These are phyloP conservation scores for Stipa capillata DNA, from an alignment of 176 grass and related monocot species.

Conservation along the genomic window DNA sequence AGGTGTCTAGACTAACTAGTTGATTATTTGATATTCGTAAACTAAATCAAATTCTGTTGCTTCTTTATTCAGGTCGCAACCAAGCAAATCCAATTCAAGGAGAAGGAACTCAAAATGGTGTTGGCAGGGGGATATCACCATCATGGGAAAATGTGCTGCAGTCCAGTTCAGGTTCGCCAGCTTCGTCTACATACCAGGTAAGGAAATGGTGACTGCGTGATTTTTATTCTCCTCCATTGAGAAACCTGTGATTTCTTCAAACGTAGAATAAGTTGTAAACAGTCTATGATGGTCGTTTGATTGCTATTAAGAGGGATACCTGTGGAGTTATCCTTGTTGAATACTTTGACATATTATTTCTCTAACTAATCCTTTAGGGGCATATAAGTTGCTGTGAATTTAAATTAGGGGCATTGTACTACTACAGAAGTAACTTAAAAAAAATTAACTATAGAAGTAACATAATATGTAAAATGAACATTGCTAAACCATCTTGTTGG, in stretches of 20 bases:
- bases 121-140: conserved; percentile 36
- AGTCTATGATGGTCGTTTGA: neutral
- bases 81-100: conserved; percentile 33
- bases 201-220: neutral
- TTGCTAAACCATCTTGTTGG: neutral
- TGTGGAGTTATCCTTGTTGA: neutral
- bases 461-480: neutral
- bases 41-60: neutral
- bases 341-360: neutral
- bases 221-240: neutral
- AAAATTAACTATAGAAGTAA: no score
- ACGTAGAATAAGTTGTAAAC: neutral
- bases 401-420: neutral
- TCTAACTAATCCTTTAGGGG: neutral
- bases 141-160: conserved; percentile 93
- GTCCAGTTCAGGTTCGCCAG: conserved; percentile 38
- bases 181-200: conserved; percentile 48
- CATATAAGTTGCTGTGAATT: neutral
- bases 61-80: conserved; percentile 40
- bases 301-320: neutral
- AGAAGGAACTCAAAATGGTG: conserved; percentile 37
- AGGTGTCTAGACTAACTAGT: neutral
- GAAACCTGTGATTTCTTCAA: neutral
- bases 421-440: no score
- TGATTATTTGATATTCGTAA: conserved; percentile 13